Evolutionary conservation across 805 yeast species (phyloP), one percentile per base, ranked within the genome.

Genomic region (Cyberlindnera sargentensis): DNA sequence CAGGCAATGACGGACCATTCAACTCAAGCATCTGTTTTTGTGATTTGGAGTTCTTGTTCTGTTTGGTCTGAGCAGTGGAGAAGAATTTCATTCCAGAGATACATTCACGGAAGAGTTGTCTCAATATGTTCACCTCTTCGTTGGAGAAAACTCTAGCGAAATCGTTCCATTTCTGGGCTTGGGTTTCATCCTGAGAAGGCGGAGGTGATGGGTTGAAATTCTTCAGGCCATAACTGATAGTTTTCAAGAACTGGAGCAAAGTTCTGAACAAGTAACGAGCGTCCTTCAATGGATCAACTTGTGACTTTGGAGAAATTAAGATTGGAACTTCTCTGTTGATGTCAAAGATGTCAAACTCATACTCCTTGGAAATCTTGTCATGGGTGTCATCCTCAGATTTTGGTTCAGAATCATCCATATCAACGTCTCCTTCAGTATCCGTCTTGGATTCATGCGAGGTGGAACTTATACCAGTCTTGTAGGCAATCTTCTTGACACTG

Each of bases 241-340:
- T 86, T 60, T 90, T 88, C 56, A 93, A 68, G 58, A 93, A 93
- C 4, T 90, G 84, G 82, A 93, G 78, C 42, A 95, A 67, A 4
- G 95, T 89, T 50, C 91, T 78, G 74, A 89, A 88, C 29, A 93
- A 66, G 54, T 85, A 86, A 36, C 95, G 76, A 1, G 96, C 91
- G 59, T 90, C 96, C 54, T 88, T 88, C 42, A 87, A 67, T 10
- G 90, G 86, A 50, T 85, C 91, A 23, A 71, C 67, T 8, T 46
- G 31, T 63, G 66, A 1, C 73, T 58, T 3, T 64, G 71, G 32
- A 76, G 77, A 8, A 1, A 83, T 62, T 25, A 78, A 65, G 20
- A 90, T 82, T 4, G 95, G 91, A 3, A 71, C 61, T 33, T 67
- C 62, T 45, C 67, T 63, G 43, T 67, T 71, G 15, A 78, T 60